These are phyloP conservation scores for Pythium folliculosum DNA, from an alignment of 352 stramenopile genomes.

Conservation along the genomic window DNA sequence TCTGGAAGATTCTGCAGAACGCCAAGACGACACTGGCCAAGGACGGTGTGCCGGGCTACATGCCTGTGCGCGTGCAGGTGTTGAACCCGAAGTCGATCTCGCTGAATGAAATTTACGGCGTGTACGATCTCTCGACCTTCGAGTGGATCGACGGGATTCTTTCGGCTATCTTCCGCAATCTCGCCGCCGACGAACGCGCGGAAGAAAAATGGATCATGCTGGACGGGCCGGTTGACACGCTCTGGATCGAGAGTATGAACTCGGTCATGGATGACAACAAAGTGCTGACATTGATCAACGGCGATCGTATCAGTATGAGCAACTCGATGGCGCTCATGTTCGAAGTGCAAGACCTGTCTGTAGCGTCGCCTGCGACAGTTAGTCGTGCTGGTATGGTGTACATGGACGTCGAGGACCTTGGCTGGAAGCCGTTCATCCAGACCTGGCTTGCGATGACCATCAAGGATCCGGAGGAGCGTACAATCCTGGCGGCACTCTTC, in stretches of 20 bases:
- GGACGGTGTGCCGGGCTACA: conserved; percentile 68
- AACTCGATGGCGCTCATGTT: conserved; percentile 91
- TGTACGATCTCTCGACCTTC: conserved; percentile 87
- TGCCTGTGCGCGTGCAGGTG: conserved; percentile 84
- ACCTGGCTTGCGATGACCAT: conserved; percentile 78
- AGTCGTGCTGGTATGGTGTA: conserved; percentile 94
- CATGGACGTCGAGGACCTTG: conserved; percentile 87
- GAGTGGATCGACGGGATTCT: conserved; percentile 89
- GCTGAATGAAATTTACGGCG: conserved; percentile 90
- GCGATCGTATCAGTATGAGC: conserved; percentile 86
- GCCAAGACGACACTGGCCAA: conserved; percentile 81
- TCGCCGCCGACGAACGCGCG: conserved; percentile 69
- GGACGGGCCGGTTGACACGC: conserved; percentile 81
- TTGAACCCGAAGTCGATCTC: conserved; percentile 91
- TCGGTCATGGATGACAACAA: conserved; percentile 91
- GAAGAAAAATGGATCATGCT: conserved; percentile 91
- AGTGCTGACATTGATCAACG: conserved; percentile 85
- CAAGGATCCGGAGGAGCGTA: conserved; percentile 56
- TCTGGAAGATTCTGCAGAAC: conserved; percentile 77
- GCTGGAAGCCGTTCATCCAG: conserved; percentile 77
- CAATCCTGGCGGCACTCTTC: conserved; percentile 66
- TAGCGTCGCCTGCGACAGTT: conserved; percentile 93
- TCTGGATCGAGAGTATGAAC: conserved; percentile 93
- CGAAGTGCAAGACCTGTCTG: conserved; percentile 93
- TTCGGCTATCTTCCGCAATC: conserved; percentile 77